phyloP scores from a whole-genome alignment of 1,284 basidiomycete genomes.

The Cutaneotrichosporon sp. region DNA sequence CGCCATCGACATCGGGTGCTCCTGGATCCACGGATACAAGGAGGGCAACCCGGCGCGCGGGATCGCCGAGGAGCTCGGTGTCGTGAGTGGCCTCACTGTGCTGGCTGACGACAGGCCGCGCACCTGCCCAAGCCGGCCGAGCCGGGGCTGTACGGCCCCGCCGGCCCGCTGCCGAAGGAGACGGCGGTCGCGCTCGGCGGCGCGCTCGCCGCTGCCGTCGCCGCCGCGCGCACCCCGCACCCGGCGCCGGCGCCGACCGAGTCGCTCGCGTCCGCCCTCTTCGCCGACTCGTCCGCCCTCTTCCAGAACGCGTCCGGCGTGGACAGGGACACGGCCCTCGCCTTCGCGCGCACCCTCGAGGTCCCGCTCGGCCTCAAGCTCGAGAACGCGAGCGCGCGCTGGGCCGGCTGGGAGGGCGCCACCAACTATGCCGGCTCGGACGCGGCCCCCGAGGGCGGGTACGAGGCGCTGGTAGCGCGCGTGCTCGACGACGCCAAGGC shows the following conservation, averaged over 20 bases:
- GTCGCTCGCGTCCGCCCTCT: slow-evolving; percentile 49
- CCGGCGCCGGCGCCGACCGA: slow-evolving; percentile 33
- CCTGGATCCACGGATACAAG: slow-evolving; percentile 58
- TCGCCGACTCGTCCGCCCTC: slow-evolving; percentile 18
- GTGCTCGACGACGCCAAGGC: slow-evolving; percentile 47
- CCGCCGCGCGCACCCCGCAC: slow-evolving; percentile 38
- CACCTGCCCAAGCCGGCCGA: slow-evolving; percentile 46
- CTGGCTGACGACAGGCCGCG: slow-evolving; percentile 27
- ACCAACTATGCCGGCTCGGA: slow-evolving; percentile 57
- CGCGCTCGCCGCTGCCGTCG: slow-evolving; percentile 41
- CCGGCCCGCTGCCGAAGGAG: slow-evolving; percentile 34
- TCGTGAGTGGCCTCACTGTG: slow-evolving; percentile 35
- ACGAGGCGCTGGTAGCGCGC: slow-evolving; percentile 53
- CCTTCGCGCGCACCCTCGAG: slow-evolving; percentile 55
- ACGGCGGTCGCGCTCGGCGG: slow-evolving; percentile 30
- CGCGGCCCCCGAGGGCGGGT: slow-evolving; percentile 57
- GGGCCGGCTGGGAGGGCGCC: slow-evolving; percentile 53
- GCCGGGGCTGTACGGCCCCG: slow-evolving; percentile 43
- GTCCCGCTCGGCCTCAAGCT: slow-evolving; percentile 56
- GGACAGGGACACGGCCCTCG: slow-evolving; percentile 19
- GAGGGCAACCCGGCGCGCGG: slow-evolving; percentile 56
- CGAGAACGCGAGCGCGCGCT: slow-evolving; percentile 51
- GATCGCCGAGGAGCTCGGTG: slow-evolving; percentile 52
- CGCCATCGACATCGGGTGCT: slow-evolving; percentile 57
- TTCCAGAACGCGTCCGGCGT: not conserved